Percentiles rank a stretch among this genome's conserved stretches.
Evolutionary conservation across 164 flowering plant genomes (phyloP).

Genomic region (Piper betle): DNA sequence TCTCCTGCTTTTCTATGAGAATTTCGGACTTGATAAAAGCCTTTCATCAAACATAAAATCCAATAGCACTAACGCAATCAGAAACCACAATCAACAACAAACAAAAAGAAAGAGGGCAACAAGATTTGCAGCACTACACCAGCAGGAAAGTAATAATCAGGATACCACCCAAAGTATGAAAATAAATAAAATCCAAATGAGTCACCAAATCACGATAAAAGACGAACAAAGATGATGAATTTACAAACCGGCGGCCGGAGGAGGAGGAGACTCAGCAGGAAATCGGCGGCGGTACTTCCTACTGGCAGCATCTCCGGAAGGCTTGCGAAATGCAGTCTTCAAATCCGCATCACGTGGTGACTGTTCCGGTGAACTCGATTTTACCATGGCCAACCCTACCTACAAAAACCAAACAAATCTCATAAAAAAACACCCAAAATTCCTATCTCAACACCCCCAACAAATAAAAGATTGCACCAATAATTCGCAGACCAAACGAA

Average conservation of each 20-base stretch:
- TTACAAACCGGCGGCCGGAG: slow-evolving; percentile 51
- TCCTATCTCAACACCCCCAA: no score
- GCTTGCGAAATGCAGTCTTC: slow-evolving; percentile 63
- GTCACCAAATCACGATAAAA: not conserved
- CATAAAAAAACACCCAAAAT: no score
- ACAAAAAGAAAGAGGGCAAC: no score
- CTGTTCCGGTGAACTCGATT: slow-evolving; percentile 19
- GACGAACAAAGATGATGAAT: not conserved
- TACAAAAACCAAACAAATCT: not conserved
- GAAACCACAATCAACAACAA: no score
- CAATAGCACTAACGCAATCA: no score
- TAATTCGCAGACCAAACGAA: no score
- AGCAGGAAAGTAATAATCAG: not conserved
- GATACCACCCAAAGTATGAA: not conserved
- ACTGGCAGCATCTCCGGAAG: slow-evolving; percentile 48
- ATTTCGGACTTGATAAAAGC: not conserved
- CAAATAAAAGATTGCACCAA: no score
- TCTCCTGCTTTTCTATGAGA: not conserved
- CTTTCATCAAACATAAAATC: not conserved
- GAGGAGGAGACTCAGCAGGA: slow-evolving; percentile 32
- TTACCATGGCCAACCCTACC: slow-evolving; percentile 22
- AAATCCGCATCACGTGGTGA: slow-evolving; percentile 28
- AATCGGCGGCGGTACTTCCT: slow-evolving; percentile 73
- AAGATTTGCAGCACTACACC: not conserved
- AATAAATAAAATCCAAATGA: not conserved